Conservation (phyloP, 331 rosid genomes). For the Dryas integrifolia region DNA sequence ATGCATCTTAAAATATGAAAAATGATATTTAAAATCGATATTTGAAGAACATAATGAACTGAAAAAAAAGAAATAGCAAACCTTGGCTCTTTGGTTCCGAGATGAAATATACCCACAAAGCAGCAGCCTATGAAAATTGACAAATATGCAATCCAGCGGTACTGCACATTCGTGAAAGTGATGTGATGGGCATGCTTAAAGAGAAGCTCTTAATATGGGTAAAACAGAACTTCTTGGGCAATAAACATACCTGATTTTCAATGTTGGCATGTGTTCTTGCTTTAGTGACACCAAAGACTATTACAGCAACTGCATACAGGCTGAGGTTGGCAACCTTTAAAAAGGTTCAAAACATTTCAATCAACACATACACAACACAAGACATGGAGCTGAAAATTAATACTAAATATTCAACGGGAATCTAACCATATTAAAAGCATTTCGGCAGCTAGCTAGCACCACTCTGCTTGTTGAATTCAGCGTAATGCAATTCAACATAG, state of each 20-base stretch:
- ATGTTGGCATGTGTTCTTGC: constrained; percentile 48
- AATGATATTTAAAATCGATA: background rate
- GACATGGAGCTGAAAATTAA: background rate
- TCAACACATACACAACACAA: background rate
- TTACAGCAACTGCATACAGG: constrained; percentile 69
- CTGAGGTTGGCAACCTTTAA: constrained; percentile 82
- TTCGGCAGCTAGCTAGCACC: constrained; percentile 87
- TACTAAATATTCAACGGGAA: constrained; percentile 20
- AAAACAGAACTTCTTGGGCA: background rate
- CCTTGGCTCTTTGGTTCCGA: constrained; percentile 90
- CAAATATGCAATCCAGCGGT: constrained; percentile 86
- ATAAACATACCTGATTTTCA: constrained; percentile 61
- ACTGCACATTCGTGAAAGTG: constrained; percentile 51
- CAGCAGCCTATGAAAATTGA: constrained; percentile 88
- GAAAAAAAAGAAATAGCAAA: constrained; percentile 18
- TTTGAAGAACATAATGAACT: constrained; percentile 3
- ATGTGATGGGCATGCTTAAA: constrained; percentile 23
- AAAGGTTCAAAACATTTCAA: constrained; percentile 8
- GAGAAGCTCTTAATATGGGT: background rate
- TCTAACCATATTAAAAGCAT: constrained; percentile 84
- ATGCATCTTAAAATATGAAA: background rate
- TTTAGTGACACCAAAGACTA: constrained; percentile 47
- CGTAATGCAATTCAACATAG: constrained; percentile 92
- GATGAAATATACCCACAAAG: constrained; percentile 67
- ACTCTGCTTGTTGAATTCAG: constrained; percentile 87